Percentiles rank a stretch among this genome's conserved stretches.
Evolutionary conservation across 2,329 filamentous ascomycete species (phyloP).

Genomic region (Parastagonospora nodorum): DNA sequence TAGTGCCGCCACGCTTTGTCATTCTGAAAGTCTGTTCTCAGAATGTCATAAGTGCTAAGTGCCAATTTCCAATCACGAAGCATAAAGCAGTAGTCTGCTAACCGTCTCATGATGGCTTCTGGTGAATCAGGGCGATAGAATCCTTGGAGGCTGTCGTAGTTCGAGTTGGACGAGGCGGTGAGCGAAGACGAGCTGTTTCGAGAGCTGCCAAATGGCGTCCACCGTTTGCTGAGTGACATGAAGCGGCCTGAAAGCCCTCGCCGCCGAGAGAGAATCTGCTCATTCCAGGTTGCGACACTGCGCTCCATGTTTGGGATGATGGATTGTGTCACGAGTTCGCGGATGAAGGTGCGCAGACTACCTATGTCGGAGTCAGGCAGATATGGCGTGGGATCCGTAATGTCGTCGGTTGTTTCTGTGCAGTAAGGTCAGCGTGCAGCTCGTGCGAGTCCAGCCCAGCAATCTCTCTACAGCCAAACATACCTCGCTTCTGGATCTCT

Average conservation of each 20-base stretch:
- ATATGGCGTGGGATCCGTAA: slow-evolving; percentile 73
- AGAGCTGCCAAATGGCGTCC: slow-evolving; percentile 77
- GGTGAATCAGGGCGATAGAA: slow-evolving; percentile 84
- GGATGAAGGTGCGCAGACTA: slow-evolving; percentile 84
- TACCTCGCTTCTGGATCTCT: slow-evolving; percentile 69
- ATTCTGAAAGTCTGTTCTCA: slow-evolving; percentile 86
- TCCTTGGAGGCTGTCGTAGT: slow-evolving; percentile 77
- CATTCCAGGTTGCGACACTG: slow-evolving; percentile 89
- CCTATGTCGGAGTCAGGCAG: slow-evolving; percentile 92
- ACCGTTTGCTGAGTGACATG: slow-evolving; percentile 90
- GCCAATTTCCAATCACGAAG: slow-evolving; percentile 94
- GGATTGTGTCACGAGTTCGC: slow-evolving; percentile 94
- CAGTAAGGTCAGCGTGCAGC: slow-evolving; percentile 9
- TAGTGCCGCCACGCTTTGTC: slow-evolving; percentile 98
- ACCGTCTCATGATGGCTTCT: slow-evolving; percentile 89
- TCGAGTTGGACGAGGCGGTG: slow-evolving; percentile 60
- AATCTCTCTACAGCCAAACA: slow-evolving; percentile 3
- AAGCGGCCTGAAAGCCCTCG: slow-evolving; percentile 91
- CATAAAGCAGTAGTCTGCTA: slow-evolving; percentile 97
- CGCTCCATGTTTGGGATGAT: slow-evolving; percentile 97
- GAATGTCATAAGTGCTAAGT: slow-evolving; percentile 86
- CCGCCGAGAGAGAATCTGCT: slow-evolving; percentile 89
- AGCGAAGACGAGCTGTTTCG: slow-evolving; percentile 62
- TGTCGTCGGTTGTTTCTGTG: slow-evolving; percentile 68
- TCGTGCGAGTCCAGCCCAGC: not conserved